Percentiles rank a stretch among this genome's conserved stretches.
These are phyloP conservation scores for Diddensiella transvaalensis DNA, from an alignment of 805 yeast species.

Conservation along the genomic window DNA sequence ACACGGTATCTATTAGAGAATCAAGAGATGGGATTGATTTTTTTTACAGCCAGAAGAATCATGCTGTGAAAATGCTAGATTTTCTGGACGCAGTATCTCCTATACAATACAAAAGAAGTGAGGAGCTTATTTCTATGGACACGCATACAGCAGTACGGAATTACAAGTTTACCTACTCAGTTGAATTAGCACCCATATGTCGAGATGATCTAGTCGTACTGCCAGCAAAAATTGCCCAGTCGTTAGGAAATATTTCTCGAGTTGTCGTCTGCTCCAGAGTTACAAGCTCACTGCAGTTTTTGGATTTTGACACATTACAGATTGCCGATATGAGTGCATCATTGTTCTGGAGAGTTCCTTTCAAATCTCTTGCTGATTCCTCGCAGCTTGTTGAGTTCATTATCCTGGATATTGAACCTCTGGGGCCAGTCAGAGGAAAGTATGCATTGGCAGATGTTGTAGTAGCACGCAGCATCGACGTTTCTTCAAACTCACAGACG, in stretches of 20 bases:
- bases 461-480: slow-evolving; percentile 74
- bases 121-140: slow-evolving; percentile 83
- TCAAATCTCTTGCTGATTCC: slow-evolving; percentile 63
- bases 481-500: slow-evolving; percentile 64
- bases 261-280: slow-evolving; percentile 80
- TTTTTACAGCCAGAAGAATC: slow-evolving; percentile 80
- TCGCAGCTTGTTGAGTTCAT: slow-evolving; percentile 73
- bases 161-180: slow-evolving; percentile 83
- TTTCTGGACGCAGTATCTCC: slow-evolving; percentile 82
- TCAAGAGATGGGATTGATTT: slow-evolving; percentile 89
- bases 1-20: slow-evolving; percentile 86
- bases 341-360: slow-evolving; percentile 78
- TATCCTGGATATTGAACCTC: slow-evolving; percentile 86
- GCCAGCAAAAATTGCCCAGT: slow-evolving; percentile 75
- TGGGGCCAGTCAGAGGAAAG: slow-evolving; percentile 74
- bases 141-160: slow-evolving; percentile 84
- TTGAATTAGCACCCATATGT: slow-evolving; percentile 91
- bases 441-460: slow-evolving; percentile 80
- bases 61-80: slow-evolving; percentile 89
- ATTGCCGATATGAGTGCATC: slow-evolving; percentile 66
- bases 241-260: slow-evolving; percentile 74
- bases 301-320: slow-evolving; percentile 77
- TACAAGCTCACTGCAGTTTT: slow-evolving; percentile 72
- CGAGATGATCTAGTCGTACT: slow-evolving; percentile 87
- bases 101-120: slow-evolving; percentile 72